Evolutionary conservation across 148 eudicot species (phyloP).

Genomic region (Simmondsia chinensis): DNA sequence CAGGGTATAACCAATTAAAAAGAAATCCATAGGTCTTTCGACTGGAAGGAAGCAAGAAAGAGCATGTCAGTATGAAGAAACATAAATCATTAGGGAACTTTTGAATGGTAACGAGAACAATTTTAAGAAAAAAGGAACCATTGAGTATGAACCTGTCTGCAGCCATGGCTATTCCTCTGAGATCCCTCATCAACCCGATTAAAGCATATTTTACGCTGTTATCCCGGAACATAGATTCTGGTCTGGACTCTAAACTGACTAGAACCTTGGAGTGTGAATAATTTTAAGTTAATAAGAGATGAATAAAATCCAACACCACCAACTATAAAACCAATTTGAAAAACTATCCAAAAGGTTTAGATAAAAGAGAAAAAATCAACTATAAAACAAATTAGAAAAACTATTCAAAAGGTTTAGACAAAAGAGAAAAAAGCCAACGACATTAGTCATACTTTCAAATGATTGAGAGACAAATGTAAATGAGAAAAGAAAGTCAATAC

Average conservation of each 20-base stretch:
- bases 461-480: neutral
- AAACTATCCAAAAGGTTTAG: no score
- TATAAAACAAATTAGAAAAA: no score
- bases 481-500: neutral
- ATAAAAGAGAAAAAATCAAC: neutral
- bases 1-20: constrained; percentile 87
- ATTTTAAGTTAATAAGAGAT: neutral
- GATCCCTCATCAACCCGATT: constrained; percentile 86
- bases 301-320: neutral
- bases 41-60: constrained; percentile 26
- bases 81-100: no score
- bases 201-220: constrained; percentile 71
- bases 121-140: neutral
- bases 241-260: constrained; percentile 57
- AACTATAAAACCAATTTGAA: neutral
- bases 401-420: no score
- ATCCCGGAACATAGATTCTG: constrained; percentile 60
- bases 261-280: no score
- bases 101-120: no score
- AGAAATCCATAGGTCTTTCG: constrained; percentile 76
- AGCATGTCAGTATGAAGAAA: constrained; percentile 2
- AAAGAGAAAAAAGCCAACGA: neutral
- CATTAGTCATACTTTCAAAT: neutral
- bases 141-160: constrained; percentile 81
- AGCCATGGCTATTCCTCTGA: constrained; percentile 87